Percentiles rank a stretch among this genome's conserved stretches.
phyloP scores from a whole-genome alignment of 805 yeast species.

The Zygosaccharomyces gambellarensis region DNA sequence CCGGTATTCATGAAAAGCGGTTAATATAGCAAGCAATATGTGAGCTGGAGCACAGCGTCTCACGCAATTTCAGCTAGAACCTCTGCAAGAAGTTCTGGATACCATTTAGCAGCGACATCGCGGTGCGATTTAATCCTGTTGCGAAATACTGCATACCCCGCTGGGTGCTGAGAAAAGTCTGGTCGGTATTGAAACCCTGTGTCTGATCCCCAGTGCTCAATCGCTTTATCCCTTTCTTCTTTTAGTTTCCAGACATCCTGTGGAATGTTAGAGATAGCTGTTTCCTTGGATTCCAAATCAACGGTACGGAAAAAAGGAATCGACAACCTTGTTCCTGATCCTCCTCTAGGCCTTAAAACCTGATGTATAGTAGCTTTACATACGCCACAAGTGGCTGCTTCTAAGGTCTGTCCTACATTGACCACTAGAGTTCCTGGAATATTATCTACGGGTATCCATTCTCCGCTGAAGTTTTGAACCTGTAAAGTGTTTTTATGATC shows the following conservation, averaged over 20 bases:
- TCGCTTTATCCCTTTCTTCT: constrained; percentile 16
- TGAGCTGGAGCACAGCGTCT: neutral
- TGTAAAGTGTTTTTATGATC: constrained; percentile 47
- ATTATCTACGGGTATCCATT: constrained; percentile 54
- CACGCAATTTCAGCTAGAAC: constrained; percentile 9
- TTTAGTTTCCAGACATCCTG: constrained; percentile 10
- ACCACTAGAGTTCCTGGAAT: constrained; percentile 47
- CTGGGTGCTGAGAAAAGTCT: constrained; percentile 15
- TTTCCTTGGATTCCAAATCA: constrained; percentile 13
- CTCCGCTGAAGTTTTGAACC: constrained; percentile 50
- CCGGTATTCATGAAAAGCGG: too few species aligned
- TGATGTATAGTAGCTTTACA: constrained; percentile 58
- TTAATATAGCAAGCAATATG: too few species aligned
- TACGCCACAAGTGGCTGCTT: constrained; percentile 53
- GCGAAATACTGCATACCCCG: constrained; percentile 40
- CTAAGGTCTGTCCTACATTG: constrained; percentile 57
- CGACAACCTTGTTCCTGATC: constrained; percentile 22
- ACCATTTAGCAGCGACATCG: constrained; percentile 40
- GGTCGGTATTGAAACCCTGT: constrained; percentile 20
- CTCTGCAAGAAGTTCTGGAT: constrained; percentile 29
- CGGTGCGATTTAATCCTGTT: constrained; percentile 39
- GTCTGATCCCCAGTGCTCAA: constrained; percentile 17
- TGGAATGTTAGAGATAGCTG: constrained; percentile 12
- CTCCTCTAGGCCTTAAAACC: constrained; percentile 42
- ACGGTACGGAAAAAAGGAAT: constrained; percentile 25